Base-by-base conservation (phyloP, 306 rosid species). In the Senna tora region DNA sequence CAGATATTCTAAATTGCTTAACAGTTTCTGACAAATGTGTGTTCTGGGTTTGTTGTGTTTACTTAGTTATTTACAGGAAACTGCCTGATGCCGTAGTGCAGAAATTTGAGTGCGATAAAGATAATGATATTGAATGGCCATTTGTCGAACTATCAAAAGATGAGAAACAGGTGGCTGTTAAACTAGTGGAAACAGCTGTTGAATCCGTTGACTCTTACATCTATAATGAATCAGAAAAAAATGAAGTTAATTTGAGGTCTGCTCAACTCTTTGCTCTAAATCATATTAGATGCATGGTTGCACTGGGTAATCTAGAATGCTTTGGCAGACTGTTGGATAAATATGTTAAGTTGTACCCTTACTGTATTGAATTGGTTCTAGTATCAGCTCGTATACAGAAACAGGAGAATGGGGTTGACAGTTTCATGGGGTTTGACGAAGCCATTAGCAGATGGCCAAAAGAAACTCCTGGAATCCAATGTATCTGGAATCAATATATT, bases 31-130 rank as follows among this genome's bases (percentile, higher is more conserved):
- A 94, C 84, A 91, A 86, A 83, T 94, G 94, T 90, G 80, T 94
- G 69, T 89, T 89, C 87, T 92, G 98, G 96, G 73, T 94, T 77
- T 89, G 90, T 83, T 87, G 92, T 87, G 82, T 87, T 82, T 94
- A 94, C 88, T 84, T 94, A 76, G 97, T 89, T 84, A 77, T 87
- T 83, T 91, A 94, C 93, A 87, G 90, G 88, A 91, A 86, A 82
- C 82, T 91, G 73, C 97, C 98, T 68, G 92, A 85, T 68, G 91
- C 84, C 80, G 80, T 91, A 6, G 82, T 87, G 42, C 89, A 71
- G 76, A 92, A 82, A 74, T 85, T 91, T 82, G 98, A 94, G 74
- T 87, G 96, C 79, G 92, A 87, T 80, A 91, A 94, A 86, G 86
- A 80, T 82, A 87, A 71, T 58, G 96, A 88, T 62, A 82, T 91